Percentiles rank a stretch among this genome's conserved stretches.
Conservation (phyloP, 2,329 filamentous ascomycete species). For the Ophiostoma quercus region DNA sequence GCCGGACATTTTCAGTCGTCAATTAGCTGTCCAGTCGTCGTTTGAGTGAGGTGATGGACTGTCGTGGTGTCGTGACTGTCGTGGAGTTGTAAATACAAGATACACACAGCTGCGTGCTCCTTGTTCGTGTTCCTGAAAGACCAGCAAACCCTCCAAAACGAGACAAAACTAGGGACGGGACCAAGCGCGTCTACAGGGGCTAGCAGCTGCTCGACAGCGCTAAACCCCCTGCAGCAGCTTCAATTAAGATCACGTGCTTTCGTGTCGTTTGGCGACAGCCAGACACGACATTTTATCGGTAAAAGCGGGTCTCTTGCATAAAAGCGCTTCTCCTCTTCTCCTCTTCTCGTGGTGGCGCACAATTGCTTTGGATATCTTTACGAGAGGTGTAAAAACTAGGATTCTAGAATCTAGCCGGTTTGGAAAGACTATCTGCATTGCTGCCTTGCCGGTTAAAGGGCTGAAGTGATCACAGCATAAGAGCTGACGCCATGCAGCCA, state of each 20-base stretch:
- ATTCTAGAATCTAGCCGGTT: not conserved
- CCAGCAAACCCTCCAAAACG: not conserved
- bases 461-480: not conserved
- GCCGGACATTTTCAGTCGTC: conserved; percentile 21
- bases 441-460: not conserved
- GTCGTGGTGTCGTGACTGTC: not conserved
- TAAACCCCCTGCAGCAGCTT: conserved; percentile 7
- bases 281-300: not conserved
- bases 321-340: not conserved
- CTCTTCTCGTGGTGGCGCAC: not conserved
- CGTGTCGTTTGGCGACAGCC: conserved; percentile 19
- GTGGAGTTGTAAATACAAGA: not conserved
- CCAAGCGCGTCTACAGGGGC: conserved; percentile 11
- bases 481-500: not conserved
- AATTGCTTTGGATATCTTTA: not conserved
- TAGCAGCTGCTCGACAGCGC: conserved; percentile 7
- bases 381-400: not conserved
- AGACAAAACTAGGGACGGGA: not conserved
- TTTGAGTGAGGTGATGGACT: not conserved
- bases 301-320: not conserved
- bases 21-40: not conserved
- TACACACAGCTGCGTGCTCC: not conserved
- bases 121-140: conserved; percentile 14
- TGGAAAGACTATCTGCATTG: not conserved
- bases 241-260: conserved; percentile 27